Conservation (phyloP, 2,329 filamentous ascomycete species). For the Magnaporthales sp. region DNA sequence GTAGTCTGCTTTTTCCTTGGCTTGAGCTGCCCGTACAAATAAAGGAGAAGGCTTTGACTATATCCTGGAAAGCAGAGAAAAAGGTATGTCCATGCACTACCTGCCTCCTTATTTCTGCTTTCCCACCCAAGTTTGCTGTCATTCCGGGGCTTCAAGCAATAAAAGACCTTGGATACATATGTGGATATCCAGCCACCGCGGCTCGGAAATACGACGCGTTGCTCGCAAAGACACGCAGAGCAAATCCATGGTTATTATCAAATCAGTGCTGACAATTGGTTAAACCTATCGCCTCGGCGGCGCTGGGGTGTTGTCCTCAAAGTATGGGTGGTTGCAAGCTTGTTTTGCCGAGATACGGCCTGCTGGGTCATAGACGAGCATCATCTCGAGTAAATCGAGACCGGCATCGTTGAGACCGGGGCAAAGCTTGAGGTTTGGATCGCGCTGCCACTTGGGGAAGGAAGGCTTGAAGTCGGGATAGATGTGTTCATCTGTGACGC, state of each 20-base stretch:
- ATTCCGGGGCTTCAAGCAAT: not conserved
- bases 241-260: not conserved
- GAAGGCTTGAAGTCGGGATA: conserved; percentile 86
- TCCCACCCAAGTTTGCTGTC: not conserved
- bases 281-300: conserved; percentile 5
- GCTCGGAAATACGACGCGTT: not conserved
- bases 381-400: conserved; percentile 54
- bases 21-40: not conserved
- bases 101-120: not conserved
- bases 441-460: conserved; percentile 79
- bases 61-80: conserved; percentile 3
- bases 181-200: not conserved
- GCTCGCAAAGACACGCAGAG: not conserved
- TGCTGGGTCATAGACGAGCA: conserved; percentile 78
- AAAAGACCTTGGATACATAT: not conserved
- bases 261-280: not conserved
- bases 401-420: conserved; percentile 61
- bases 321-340: conserved; percentile 77
- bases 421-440: conserved; percentile 54
- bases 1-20: not conserved
- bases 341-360: conserved; percentile 80
- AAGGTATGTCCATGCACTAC: not conserved
- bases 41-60: conserved; percentile 5
- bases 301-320: conserved; percentile 32
- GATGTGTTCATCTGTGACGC: conserved; percentile 54